phyloP scores from a whole-genome alignment of 441 rosid species.

The Corymbia citriodora region DNA sequence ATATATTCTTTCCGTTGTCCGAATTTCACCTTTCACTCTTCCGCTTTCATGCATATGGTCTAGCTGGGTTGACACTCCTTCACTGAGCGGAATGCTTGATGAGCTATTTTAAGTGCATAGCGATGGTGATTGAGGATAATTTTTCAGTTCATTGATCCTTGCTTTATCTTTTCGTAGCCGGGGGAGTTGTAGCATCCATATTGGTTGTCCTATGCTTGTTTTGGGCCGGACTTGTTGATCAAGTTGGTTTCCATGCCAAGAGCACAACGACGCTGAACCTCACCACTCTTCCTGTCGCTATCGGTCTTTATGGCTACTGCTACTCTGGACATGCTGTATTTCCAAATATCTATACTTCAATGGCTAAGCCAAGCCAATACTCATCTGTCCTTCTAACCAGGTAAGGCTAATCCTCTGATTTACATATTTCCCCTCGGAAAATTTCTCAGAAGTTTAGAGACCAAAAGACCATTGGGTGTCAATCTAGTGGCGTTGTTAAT shows the following conservation, averaged over 20 bases:
- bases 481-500: neutral
- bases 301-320: conserved; percentile 89
- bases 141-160: neutral
- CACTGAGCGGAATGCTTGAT: neutral
- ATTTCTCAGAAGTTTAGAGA: neutral
- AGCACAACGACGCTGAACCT: conserved; percentile 49
- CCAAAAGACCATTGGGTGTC: neutral
- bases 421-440: neutral
- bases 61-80: neutral
- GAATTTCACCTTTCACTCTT: neutral
- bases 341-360: conserved; percentile 87
- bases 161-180: conserved; percentile 42
- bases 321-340: conserved; percentile 96
- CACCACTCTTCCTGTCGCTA: conserved; percentile 77
- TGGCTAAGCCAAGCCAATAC: conserved; percentile 69
- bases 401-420: conserved; percentile 22
- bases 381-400: conserved; percentile 64
- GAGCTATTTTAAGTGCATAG: neutral
- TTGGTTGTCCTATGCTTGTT: conserved; percentile 74
- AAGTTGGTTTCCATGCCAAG: conserved; percentile 52
- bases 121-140: neutral
- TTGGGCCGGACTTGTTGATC: conserved; percentile 82
- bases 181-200: conserved; percentile 85
- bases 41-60: neutral
- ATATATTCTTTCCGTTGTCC: neutral